These are phyloP conservation scores for Protomyces lactucae-debilis DNA, from an alignment of 1,139 yeast genomes.

Conservation along the genomic window DNA sequence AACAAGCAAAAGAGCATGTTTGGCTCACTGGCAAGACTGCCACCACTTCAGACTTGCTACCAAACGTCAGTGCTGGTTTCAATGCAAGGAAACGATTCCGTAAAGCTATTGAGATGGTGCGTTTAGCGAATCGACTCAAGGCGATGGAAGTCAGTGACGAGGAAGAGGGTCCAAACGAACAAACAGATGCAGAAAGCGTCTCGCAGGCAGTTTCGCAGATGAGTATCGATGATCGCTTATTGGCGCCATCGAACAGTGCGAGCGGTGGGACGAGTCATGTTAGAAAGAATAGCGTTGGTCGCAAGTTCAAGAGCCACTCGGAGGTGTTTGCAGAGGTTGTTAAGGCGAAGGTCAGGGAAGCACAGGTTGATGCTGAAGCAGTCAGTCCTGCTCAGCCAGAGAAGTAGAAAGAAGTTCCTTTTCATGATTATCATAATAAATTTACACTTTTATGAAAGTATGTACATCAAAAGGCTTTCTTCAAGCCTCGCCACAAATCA, in stretches of 20 bases:
- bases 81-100: slow-evolving; percentile 79
- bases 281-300: slow-evolving; percentile 6
- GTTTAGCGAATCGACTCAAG: slow-evolving; percentile 65
- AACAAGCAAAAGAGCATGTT: slow-evolving; percentile 56
- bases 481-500: neutral
- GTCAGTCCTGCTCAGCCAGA: neutral
- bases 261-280: slow-evolving; percentile 1
- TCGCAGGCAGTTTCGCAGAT: slow-evolving; percentile 30
- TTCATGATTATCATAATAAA: neutral
- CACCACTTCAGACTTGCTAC: slow-evolving; percentile 56
- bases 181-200: slow-evolving; percentile 34
- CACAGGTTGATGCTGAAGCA: slow-evolving; percentile 19
- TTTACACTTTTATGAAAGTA: neutral
- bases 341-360: slow-evolving; percentile 29
- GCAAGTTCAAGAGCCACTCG: slow-evolving; percentile 32
- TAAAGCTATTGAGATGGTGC: slow-evolving; percentile 79
- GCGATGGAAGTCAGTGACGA: slow-evolving; percentile 53
- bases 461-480: neutral
- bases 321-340: slow-evolving; percentile 32
- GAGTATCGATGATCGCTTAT: slow-evolving; percentile 13
- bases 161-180: slow-evolving; percentile 35
- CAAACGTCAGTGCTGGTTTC: slow-evolving; percentile 65
- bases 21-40: slow-evolving; percentile 60
- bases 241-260: neutral
- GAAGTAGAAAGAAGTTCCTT: neutral